Evolutionary conservation across 371 early-diverging fungal species (phyloP), one percentile per base, ranked within the genome.

Genomic region (Phascolomyces articulosus): DNA sequence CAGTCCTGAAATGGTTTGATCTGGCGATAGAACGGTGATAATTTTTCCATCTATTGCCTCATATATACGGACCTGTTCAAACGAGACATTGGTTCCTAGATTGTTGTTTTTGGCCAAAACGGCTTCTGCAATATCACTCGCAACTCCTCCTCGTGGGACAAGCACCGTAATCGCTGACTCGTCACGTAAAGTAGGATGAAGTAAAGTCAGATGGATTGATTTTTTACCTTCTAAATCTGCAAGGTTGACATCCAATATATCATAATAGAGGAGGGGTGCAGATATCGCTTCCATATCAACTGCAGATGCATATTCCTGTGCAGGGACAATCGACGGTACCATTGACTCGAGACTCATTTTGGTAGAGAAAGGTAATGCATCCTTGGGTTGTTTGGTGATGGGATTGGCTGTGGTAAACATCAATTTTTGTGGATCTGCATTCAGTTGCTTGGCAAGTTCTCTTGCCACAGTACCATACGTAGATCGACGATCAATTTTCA

Each of bases 211-310:
- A 47, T 82, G 75, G 11, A 90, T 38, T 23, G 55, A 57, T 29
- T 86, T 83, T 70, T 93, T 92, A 54, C 73, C 84, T 63, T 95
- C 95, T 24, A 94, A 73, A 70, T 96, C 94, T 10, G 77, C 71
- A 27, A 95, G 79, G 31, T 84, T 80, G 20, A 93, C 77, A 27
- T 93, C 91, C 59, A 94, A 65, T 26, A 91, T 76, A 63, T 96
- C 95, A 70, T 94, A 96, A 66, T 79, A 88, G 13, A 95, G 68
- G 31, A 78, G 64, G 1, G 67, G 67, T 24, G 61, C 61, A 29
- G 67, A 55, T 4, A 71, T 28, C 0, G 64, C 58, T 28, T 66
- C 64, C 2, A 66, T 26, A 20, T 23, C 51, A 40, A 67, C 64
- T 7, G 71, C 60, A n/a, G 60, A 63, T 4, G 65, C 67, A 57